Evolutionary conservation across 2,329 filamentous ascomycete genomes (phyloP).

Genomic region (Penicillium sclerotiorum): DNA sequence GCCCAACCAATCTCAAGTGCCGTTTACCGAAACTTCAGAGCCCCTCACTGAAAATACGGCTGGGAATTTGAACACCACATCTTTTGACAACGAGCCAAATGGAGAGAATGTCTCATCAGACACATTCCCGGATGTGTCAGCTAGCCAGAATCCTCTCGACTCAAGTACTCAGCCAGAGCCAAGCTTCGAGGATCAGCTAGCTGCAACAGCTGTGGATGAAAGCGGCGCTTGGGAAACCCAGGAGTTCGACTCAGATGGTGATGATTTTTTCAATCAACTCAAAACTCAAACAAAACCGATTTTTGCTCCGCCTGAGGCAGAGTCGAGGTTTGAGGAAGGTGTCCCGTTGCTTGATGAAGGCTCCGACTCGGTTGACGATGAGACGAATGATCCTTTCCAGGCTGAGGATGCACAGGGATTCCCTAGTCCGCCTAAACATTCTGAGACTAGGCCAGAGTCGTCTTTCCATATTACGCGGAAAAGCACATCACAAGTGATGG

Average conservation of each 20-base stretch:
- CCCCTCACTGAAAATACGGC: no score
- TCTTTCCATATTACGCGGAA: conserved; percentile 47
- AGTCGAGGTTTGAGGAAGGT: conserved; percentile 70
- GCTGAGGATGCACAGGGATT: conserved; percentile 41
- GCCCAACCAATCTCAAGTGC: not conserved
- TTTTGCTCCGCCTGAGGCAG: conserved; percentile 43
- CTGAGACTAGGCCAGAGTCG: conserved; percentile 15
- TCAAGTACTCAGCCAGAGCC: conserved; percentile 4
- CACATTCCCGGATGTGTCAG: no score
- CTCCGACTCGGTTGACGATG: conserved; percentile 27
- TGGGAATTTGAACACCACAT: no score
- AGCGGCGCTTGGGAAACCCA: conserved; percentile 48
- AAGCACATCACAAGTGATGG: conserved; percentile 8
- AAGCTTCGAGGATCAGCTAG: conserved; percentile 9
- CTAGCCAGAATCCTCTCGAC: no score
- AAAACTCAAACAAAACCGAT: conserved; percentile 45
- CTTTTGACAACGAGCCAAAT: no score
- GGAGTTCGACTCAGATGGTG: conserved; percentile 51
- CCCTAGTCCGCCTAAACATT: conserved; percentile 33
- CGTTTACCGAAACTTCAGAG: not conserved
- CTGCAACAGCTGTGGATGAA: conserved; percentile 15
- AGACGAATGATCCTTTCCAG: conserved; percentile 37
- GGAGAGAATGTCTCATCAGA: no score
- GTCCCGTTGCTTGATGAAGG: conserved; percentile 61
- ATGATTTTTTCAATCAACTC: conserved; percentile 64